Evolutionary conservation across 2,329 filamentous ascomycete genomes (phyloP), one percentile per base, ranked within the genome.

Genomic region (Aciculosporium take): DNA sequence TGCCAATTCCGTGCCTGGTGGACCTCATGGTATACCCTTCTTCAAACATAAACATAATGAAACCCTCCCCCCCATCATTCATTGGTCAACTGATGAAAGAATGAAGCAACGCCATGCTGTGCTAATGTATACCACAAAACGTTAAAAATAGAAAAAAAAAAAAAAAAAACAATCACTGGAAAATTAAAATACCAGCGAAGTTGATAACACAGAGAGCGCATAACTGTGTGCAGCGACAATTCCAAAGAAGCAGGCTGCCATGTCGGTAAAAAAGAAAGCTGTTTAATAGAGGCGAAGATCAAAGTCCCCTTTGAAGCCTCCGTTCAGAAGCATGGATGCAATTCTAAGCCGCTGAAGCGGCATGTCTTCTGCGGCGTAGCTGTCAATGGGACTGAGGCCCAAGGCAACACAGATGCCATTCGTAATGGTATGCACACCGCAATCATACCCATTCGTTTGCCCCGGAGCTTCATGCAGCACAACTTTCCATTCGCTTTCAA

Each of bases 341-440:
- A 87, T 72, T 34, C 75, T 66, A 40, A 69, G 65, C 20, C 79
- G 68, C 49, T 81, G 78, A 38, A 67, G 57, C 2, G 66, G 62
- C 67, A 84, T 73, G 41, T 81, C 71, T 0, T 55, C 48, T 28
- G 70, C 59, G 1, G 57, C 50, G 44, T 81, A 77, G 3, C 56
- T 56, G 42, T 64, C 59, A n/a, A 58, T 56, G 2, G 73, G 71
- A 45, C 67, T 68, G 15, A 76, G 49, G 1, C 72, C 72, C 25
- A 76, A 53, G 0, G 70, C 65, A 28, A 77, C 51, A 42, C 76
- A 82, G 37, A 85, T 70, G 13, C 74, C 78, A 52, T 88, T 89
- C 15, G 82, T 74, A 48, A 84, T 76, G 12, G 79, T 74, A 55
- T 85, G 84, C 3, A 86, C 74, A n/a, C 84, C 84, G 49, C 84